Evolutionary conservation across 2,329 filamentous ascomycete species (phyloP), one percentile per base, ranked within the genome.

Genomic region (Sordariomycetes sp.): DNA sequence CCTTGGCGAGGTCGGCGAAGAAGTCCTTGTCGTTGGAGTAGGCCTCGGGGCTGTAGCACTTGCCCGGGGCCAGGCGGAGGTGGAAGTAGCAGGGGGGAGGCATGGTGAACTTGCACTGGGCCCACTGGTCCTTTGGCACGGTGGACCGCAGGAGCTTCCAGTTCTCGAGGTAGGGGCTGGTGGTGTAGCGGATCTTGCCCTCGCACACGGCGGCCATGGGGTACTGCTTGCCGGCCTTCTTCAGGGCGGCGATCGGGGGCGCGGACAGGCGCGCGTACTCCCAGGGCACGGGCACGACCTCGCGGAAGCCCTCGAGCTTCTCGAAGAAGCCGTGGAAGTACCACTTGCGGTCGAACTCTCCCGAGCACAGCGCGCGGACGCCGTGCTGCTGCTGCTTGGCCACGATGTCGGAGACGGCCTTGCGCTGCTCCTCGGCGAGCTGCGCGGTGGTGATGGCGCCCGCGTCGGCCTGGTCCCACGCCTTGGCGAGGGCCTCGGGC

Each of bases 51-150:
- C 72, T 76, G 66, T 81, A 83, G 59, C 79, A 79, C 62, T 76
- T 76, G 65, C 71, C 80, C 18, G 76, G 74, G 57, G 76, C 76
- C 62, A 80, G 76, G 55, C 66, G 64, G 53, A 74, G 64, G 69
- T 89, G 86, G 67, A 88, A 88, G 79, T 85, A 88, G 68, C 82
- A 82, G 1, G 84, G 83, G 4, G 84, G 82, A 20, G 84, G 81
- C 64, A 88, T 73, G 20, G 85, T 88, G 63, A 88, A 79, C 73
- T 89, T 87, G 69, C 85, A 80, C 65, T 85, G 80, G 59, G 76
- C 77, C 71, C 82, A 81, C 63, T 84, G 74, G 60, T 82, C 79
- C 52, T 78, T 71, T 1, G 85, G 79, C 1, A 88, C 74, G 12
- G 65, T 61, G 53, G 67, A 67, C 20, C 67, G 66, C 22, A 74